Conservation (phyloP, 2,329 filamentous ascomycete species). For the Metarhizium guizhouense region DNA sequence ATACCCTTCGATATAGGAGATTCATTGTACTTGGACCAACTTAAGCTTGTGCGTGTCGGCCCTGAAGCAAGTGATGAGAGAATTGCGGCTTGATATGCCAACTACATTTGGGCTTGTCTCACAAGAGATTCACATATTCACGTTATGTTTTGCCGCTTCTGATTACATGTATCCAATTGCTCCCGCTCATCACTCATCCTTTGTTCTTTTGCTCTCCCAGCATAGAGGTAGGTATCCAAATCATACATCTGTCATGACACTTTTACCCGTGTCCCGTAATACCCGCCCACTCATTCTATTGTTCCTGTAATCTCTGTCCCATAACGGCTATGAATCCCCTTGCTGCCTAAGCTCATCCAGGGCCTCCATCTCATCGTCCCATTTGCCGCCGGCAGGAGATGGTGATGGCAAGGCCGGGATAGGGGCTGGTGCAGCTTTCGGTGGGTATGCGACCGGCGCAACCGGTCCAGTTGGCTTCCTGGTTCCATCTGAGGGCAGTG, state of each 20-base stretch:
- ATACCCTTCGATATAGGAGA: constrained; percentile 1
- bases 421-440: neutral
- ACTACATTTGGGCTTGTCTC: neutral
- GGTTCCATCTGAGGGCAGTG: constrained; percentile 18
- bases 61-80: neutral
- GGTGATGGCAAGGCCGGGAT: constrained; percentile 16
- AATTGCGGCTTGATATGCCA: neutral
- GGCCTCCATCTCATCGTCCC: constrained; percentile 51
- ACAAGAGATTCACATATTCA: too few relatives aligned
- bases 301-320: neutral
- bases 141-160: neutral
- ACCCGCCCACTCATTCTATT: neutral
- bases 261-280: neutral
- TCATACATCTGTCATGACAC: neutral
- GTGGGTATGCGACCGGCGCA: constrained; percentile 3
- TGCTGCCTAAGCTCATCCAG: constrained; percentile 29
- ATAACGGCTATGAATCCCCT: neutral
- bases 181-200: neutral
- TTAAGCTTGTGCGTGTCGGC: neutral
- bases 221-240: neutral
- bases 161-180: neutral
- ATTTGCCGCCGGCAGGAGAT: constrained; percentile 30
- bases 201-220: neutral
- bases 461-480: constrained; percentile 15
- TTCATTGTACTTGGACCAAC: neutral